Base-by-base conservation (phyloP, 306 rosid genomes). In the Quercus variabilis region DNA sequence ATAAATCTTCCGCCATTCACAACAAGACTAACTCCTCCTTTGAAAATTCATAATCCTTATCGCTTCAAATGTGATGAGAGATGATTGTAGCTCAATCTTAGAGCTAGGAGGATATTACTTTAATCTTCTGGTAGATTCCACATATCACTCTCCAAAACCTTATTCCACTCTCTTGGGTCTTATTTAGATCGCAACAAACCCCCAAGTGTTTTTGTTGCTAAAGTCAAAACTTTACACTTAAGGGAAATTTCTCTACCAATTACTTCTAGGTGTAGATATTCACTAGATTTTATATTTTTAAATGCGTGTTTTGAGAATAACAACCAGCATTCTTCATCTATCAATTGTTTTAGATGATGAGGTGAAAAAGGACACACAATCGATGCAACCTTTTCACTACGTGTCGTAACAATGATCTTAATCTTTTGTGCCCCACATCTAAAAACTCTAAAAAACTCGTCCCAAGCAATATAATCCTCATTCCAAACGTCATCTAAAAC, bases 401-500 rank as follows among this genome's bases (percentile, higher is more conserved):
- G 65, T 35, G 76, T 43, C 1, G 79, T 80, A 17, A 80, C 20
- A 1, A 80, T 8, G 18, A 75, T 30, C 26, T 65, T 80, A 60
- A 71, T 65, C 68, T 75, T 76, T 56, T 68, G 55, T 41, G 70
- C 59, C 9, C 54, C 75, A 3, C 18, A 65, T 31, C 28, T 56
- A 25, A 80, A 68, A 23, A 68, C 21, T 54, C 74, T 78, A 9
- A n/a, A 28, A 0, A 74, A 23, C 18, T 65, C 18, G 3, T 67
- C 79, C 83, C 83, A 80, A 13, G 54, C 78, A 5, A 25, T 51
- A 1, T 17, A 46, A 15, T 74, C 4, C 49, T 64, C 74, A 1
- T 55, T 55, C 83, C 83, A 74, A 55, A 80, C 15, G 13, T 80
- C 84, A 35, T 80, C 84, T 2, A 74, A 65, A 46, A 80, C 51